Base-by-base conservation (phyloP, 2,329 filamentous ascomycete species). In the Coniochaeta hoffmannii region DNA sequence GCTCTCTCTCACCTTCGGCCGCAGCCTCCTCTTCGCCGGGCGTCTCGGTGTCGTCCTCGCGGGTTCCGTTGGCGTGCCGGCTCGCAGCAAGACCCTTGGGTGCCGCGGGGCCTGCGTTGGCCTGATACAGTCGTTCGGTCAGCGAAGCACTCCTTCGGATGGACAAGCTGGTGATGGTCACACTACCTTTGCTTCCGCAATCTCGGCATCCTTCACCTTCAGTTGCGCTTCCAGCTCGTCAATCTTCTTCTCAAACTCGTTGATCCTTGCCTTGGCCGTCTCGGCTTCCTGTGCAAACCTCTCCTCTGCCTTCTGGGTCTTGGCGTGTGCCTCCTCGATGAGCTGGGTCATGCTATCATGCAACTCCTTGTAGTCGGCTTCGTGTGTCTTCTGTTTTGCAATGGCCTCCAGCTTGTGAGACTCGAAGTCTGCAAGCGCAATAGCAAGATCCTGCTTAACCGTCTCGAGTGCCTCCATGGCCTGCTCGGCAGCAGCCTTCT, bases 161-260 rank as follows among this genome's bases (percentile, higher is more conserved):
- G 30, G 38, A 51, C 55, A 56, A 36, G n/a, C n/a, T n/a, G n/a
- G n/a, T n/a, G n/a, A n/a, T 30, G 30, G 53, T 46, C 0, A 26
- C 55, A 50, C 61, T 68, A 85, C 82, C 74, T 80, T 80, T 56
- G 76, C 81, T 67, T 86, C 83, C 15, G 76, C 80, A 63, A 86
- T 72, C 68, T 86, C 82, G 38, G 82, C 82, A 41, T 86, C 81
- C 72, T 81, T 84, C 53, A 86, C 79, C 71, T 80, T 83, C 60
- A 82, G 71, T 64, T 79, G 79, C 34, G 80, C 78, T 61, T 78
- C 73, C 64, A 79, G 65, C 61, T 80, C 75, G 55, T 75, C 75
- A 30, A 76, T 64, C 68, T 73, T 76, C 57, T 75, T 71, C 64
- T 81, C 76, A 35, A 76, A 71, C 24, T 74, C 74, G 36, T 65